Base-by-base conservation (phyloP, 305 asterid species). In the Fraxinus floribunda region DNA sequence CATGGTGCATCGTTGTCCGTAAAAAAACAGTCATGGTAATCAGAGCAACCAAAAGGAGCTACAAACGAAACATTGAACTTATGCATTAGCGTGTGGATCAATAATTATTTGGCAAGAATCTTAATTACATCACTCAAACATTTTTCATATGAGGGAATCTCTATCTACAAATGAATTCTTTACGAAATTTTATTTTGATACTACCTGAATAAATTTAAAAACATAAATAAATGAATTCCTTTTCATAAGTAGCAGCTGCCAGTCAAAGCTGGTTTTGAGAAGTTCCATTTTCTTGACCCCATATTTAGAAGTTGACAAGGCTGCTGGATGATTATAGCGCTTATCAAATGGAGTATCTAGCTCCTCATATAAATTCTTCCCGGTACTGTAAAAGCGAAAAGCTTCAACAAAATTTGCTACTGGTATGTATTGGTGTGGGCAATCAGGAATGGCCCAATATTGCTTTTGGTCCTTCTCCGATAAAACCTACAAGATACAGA, bases 21-120 rank as follows among this genome's bases (percentile, higher is more conserved):
- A 91, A 92, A 86, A 96, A 96, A 66, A 95, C 98, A 79, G 97
- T 96, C 99, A 96, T 94, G 84, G 98, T 94, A 80, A 94, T 96
- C 88, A 93, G 81, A 79, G 98, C 97, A 89, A 96, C 97, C 86
- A 96, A 76, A 85, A 94, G 88, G 83, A 96, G 95, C 98, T 96
- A 97, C 71, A 87, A 87, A 81, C 68, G 82, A 74, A 76, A 88
- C 2, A 85, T 78, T 83, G 26, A 85, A 64, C 41, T 71, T 46
- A 38, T 39, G 75, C 62, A 83, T 88, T 84, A 86, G 86, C 24
- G 74, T 29, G 46, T 20, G 49, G 18, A 57, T 82, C 70, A 74
- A 77, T 72, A 68, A 83, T 73, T 78, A 57, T 74, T 70, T 24
- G 72, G 18, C 75, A 3, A 11, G 75, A 29, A 26, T 29, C 75